These are phyloP conservation scores for Wickerhamiella brachini DNA, from an alignment of 805 yeast genomes.

Conservation along the genomic window DNA sequence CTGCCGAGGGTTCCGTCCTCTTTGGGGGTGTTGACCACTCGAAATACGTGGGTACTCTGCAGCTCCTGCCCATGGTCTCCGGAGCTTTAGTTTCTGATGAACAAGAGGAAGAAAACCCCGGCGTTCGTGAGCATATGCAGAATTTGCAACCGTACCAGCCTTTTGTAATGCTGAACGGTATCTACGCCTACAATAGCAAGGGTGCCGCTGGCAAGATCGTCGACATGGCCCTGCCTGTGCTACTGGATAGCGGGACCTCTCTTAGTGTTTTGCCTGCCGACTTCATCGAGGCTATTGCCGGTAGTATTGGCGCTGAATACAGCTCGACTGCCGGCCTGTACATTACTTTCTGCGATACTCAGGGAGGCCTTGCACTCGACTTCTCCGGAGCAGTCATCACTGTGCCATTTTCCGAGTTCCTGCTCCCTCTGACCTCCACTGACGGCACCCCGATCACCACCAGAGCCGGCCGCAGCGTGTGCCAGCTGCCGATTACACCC, in stretches of 20 bases:
- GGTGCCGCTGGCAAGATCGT: background rate
- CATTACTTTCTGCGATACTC: constrained; percentile 4
- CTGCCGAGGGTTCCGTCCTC: constrained; percentile 12
- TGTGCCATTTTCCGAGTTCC: constrained; percentile 4
- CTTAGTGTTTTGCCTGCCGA: constrained; percentile 3
- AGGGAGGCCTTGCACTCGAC: constrained; percentile 6
- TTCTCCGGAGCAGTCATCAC: constrained; percentile 10
- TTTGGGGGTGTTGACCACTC: constrained; percentile 40
- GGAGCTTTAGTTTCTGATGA: background rate
- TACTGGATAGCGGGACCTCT: constrained; percentile 10
- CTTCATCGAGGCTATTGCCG: constrained; percentile 10
- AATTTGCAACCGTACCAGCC: constrained; percentile 5
- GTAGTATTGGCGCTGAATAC: constrained; percentile 28
- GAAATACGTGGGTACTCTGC: constrained; percentile 30
- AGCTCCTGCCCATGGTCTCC: constrained; percentile 20
- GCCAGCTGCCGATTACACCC: background rate
- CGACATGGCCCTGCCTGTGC: constrained; percentile 5
- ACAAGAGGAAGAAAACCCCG: background rate
- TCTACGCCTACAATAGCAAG: background rate
- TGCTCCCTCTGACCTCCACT: background rate
- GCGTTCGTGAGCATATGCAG: background rate
- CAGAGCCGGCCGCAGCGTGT: background rate
- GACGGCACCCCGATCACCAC: background rate
- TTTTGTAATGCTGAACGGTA: constrained; percentile 7
- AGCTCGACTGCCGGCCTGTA: constrained; percentile 26